phyloP scores from a whole-genome alignment of 805 yeast species.

The Barnettozyma populi region DNA sequence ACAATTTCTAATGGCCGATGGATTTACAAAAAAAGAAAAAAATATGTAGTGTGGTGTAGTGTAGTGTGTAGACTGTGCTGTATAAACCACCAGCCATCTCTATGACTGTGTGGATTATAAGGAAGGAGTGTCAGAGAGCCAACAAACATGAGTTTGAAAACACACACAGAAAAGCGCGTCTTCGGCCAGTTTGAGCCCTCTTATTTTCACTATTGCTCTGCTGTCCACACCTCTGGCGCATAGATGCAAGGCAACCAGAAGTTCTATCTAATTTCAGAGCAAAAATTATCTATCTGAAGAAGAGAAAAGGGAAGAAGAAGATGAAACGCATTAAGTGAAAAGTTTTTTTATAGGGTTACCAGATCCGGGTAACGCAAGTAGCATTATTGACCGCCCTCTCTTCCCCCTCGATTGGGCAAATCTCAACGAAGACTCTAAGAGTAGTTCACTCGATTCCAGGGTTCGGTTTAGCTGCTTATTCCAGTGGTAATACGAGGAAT shows the following conservation, averaged over 20 bases:
- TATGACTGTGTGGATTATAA: neutral
- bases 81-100: neutral
- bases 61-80: no score
- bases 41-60: no score
- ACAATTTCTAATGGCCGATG: constrained; percentile 29
- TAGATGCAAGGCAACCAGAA: constrained; percentile 27
- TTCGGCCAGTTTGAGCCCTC: constrained; percentile 2
- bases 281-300: constrained; percentile 27
- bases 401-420: no score
- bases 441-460: no score
- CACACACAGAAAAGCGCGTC: neutral
- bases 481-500: no score
- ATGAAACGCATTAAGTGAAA: constrained; percentile 1
- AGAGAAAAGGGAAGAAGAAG: constrained; percentile 9
- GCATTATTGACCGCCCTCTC: no score
- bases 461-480: no score
- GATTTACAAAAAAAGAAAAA: no score
- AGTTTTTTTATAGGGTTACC: constrained; percentile 2
- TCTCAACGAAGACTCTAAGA: no score
- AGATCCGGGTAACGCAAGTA: constrained; percentile 1
- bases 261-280: constrained; percentile 39
- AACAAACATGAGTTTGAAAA: neutral
- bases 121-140: constrained; percentile 1
- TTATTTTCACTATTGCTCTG: constrained; percentile 36
- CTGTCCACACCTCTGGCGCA: constrained; percentile 44